These are phyloP conservation scores for Asterella californica DNA, from an alignment of 225 moss, liverwort and hornwort genomes.

Conservation along the genomic window DNA sequence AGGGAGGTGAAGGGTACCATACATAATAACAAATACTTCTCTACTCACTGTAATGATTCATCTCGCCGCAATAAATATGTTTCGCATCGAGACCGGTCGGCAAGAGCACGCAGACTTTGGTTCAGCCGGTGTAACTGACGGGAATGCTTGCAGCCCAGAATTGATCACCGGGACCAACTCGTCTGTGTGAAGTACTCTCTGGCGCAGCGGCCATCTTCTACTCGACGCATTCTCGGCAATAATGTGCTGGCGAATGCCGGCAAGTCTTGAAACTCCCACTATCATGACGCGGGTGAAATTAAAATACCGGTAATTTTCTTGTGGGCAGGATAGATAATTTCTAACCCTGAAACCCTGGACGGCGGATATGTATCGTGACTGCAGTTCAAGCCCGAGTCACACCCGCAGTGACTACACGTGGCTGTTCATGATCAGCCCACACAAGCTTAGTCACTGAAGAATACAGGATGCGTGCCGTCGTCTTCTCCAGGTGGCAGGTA, in stretches of 20 bases:
- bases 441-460: background rate
- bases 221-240: background rate
- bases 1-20: constrained; percentile 2
- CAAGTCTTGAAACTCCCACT: background rate
- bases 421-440: background rate
- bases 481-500: background rate
- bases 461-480: background rate
- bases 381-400: background rate
- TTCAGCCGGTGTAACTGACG: background rate
- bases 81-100: background rate
- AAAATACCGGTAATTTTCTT: background rate
- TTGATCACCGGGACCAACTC: background rate
- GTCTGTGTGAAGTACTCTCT: background rate
- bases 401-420: background rate
- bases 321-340: background rate
- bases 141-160: background rate
- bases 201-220: background rate
- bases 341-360: background rate
- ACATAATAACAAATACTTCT: background rate
- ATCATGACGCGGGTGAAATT: background rate
- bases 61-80: background rate
- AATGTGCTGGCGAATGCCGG: background rate
- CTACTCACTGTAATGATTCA: background rate
- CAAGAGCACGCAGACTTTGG: background rate
- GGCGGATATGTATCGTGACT: no score